Conservation (phyloP, 2,329 filamentous ascomycete species). For the Colletotrichum spinosum region DNA sequence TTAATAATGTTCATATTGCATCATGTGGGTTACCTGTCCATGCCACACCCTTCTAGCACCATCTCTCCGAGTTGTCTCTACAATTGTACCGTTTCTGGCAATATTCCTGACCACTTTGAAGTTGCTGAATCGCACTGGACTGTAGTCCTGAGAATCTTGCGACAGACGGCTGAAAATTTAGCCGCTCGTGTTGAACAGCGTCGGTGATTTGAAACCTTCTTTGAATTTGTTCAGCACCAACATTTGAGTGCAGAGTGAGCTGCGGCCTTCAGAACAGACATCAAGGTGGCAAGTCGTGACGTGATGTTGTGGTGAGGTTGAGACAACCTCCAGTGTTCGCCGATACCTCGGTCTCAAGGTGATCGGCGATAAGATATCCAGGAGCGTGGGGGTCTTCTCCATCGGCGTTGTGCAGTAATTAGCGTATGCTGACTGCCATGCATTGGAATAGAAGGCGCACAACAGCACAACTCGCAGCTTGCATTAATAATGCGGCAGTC, state of each 20-base stretch:
- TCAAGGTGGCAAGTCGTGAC: background rate
- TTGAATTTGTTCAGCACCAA: too few species aligned
- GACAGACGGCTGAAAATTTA: background rate
- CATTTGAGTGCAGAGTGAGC: too few species aligned
- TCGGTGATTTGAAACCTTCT: too few species aligned
- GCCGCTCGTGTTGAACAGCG: background rate
- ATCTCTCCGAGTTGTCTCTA: background rate
- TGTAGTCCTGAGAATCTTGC: background rate
- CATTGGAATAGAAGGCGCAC: background rate
- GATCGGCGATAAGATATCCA: slow-evolving; percentile 4
- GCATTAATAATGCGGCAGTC: background rate
- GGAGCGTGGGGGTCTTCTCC: slow-evolving; percentile 13
- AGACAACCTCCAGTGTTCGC: background rate
- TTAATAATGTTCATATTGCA: background rate
- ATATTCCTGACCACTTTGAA: background rate
- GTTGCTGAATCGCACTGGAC: background rate
- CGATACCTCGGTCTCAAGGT: slow-evolving; percentile 1
- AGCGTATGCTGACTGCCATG: too few species aligned
- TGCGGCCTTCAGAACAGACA: background rate
- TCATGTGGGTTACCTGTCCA: background rate
- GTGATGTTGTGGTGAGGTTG: slow-evolving; percentile 1
- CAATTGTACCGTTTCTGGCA: background rate
- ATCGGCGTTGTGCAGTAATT: too few species aligned
- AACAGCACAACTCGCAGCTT: slow-evolving; percentile 10
- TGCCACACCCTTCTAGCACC: background rate